Evolutionary conservation across 1,139 yeast species (phyloP), one percentile per base, ranked within the genome.

Genomic region (Torulaspora pretoriensis): DNA sequence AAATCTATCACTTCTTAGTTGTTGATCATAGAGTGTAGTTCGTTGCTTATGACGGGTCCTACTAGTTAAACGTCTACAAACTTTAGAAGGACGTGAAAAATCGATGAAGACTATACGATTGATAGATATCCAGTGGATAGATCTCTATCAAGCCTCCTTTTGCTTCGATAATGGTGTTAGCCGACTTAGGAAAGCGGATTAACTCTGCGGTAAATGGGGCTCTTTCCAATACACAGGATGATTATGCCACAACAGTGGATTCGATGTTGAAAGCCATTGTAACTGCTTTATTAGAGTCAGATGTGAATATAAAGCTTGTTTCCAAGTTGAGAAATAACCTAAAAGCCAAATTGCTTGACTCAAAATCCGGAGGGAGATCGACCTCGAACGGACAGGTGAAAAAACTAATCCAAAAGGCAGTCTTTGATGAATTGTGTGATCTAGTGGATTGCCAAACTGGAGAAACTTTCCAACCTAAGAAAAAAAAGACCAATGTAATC

Each of bases 181-280:
- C 96, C 50, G 97, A 92, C 68, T 75, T 92, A 54, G 97, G 98
- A 30, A 74, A 86, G 53, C 81, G 95, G 51, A 83, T 92, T 64
- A 87, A 81, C 66, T 72, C 73, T 56, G 90, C 90, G 64, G 77
- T 89, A 63, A 65, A 90, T 68, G 71, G 80, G 47, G 77, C 92
- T 43, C 77, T 95, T 53, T 68, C 84, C 4, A 73, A 70, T 37
- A 83, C 78, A 13, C 78, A 80, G 34, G 80, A 76, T 49, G 85
- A 80, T 49, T 71, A 71, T 53, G 78, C 59, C n/a, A 55, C 68
- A 28, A 82, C 81, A 8, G 73, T 83, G 44, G 86, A 81, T 57
- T 64, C 64, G 17, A 79, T 90, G 82, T 70, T 92, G 54, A 92
- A 92, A 64, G 95, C 86, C 56, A 83, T 92, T 42, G 86, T 95